Evolutionary conservation across 2,329 filamentous ascomycete genomes (phyloP), one percentile per base, ranked within the genome.

Genomic region (Fonsecaea multimorphosa): DNA sequence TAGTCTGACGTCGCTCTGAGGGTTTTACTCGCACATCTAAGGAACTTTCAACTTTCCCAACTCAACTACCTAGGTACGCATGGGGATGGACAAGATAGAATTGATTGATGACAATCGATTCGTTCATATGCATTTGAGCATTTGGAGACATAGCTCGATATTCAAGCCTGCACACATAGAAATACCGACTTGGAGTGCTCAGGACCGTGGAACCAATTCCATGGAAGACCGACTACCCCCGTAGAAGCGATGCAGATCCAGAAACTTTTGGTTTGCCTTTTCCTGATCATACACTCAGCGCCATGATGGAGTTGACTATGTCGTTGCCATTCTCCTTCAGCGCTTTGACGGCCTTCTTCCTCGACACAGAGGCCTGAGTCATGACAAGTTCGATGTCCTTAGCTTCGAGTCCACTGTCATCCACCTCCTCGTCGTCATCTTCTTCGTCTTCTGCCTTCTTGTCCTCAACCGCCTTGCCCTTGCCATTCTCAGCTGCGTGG

Each of bases 261-360:
- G 38, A 61, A 67, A 46, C 59, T 65, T 67, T 67, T 52, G n/a
- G 38, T 9, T 53, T 55, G 51, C 55, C 61, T 31, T 36, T 44
- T 27, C 51, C 61, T 64, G 59, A 66, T 71, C 61, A 93, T 86
- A 92, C 89, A 85, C 91, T 93, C 80, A 99, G 84, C 74, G 94
- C 93, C 95, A 99, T 99, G 85, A 99, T 99, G 75, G 95, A 97
- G 87, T 99, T 99, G 86, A 99, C 95, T 84, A 99, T 99, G 80
- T 99, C 95, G 78, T 98, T 97, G 84, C 98, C 94, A 79, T 99
- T 99, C 86, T 98, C 95, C 86, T 81, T 81, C 55, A 99, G 87
- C 64, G 96, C 95, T 85, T 98, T 99, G 85, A 99, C 88, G 68
- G 95, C 95, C 89, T 98, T 98, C 85, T 96, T 97, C 81, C 95